Evolutionary conservation across 2,329 filamentous ascomycete genomes (phyloP).

Genomic region (Aspergillus pseudoglaucus): DNA sequence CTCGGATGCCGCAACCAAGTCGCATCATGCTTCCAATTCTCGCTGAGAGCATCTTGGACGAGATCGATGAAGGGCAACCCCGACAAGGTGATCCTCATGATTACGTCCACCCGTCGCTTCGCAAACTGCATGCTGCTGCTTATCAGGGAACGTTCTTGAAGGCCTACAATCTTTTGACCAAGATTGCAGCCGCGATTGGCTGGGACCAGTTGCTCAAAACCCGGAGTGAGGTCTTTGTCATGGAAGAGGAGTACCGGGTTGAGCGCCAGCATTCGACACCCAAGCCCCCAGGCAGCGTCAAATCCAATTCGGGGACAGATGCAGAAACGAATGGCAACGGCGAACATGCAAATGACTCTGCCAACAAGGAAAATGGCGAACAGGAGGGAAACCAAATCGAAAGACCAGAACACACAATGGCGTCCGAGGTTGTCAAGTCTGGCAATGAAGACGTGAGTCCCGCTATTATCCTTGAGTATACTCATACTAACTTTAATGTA

Average conservation of each 20-base stretch:
- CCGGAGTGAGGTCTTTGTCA: slow-evolving; percentile 94
- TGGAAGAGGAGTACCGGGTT: slow-evolving; percentile 96
- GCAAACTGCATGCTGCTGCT: slow-evolving; percentile 76
- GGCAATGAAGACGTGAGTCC: slow-evolving; percentile 62
- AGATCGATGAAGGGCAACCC: slow-evolving; percentile 83
- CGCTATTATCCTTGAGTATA: background rate
- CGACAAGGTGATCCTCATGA: slow-evolving; percentile 69
- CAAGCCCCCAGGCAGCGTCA: slow-evolving; percentile 6
- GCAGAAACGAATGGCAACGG: slow-evolving; percentile 31
- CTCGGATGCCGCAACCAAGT: slow-evolving; percentile 85
- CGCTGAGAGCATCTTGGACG: slow-evolving; percentile 82
- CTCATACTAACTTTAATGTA: slow-evolving; percentile 8
- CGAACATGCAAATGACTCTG: slow-evolving; percentile 22
- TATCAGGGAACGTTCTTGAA: slow-evolving; percentile 96
- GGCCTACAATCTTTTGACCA: slow-evolving; percentile 87
- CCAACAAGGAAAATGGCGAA: slow-evolving; percentile 26
- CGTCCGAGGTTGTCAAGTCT: slow-evolving; percentile 68
- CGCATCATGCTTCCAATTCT: slow-evolving; percentile 82
- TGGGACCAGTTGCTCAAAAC: slow-evolving; percentile 96
- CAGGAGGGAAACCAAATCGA: slow-evolving; percentile 50
- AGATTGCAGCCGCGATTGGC: slow-evolving; percentile 92
- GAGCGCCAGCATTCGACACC: slow-evolving; percentile 48
- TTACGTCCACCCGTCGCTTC: slow-evolving; percentile 76
- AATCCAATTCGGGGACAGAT: slow-evolving; percentile 46
- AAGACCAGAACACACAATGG: slow-evolving; percentile 71